Conservation (phyloP, 2,329 filamentous ascomycete genomes). For the Myotisia sp. region DNA sequence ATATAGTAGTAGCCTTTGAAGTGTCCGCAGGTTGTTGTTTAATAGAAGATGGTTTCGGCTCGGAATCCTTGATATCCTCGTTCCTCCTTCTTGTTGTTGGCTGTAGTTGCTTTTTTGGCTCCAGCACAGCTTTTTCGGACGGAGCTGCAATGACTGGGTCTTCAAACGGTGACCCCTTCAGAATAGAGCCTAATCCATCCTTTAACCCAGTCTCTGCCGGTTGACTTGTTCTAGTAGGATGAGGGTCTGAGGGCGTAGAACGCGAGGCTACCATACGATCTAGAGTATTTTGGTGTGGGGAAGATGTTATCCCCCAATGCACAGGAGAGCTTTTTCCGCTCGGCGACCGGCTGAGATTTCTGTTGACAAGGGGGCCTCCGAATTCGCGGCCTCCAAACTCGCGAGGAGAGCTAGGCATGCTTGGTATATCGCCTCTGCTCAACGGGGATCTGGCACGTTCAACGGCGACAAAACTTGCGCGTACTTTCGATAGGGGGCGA, state of each 20-base stretch:
- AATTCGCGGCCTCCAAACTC: slow-evolving; percentile 22
- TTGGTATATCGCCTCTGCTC: slow-evolving; percentile 5
- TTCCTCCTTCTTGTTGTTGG: slow-evolving; percentile 1
- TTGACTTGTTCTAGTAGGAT: slow-evolving; percentile 2
- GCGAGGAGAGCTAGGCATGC: slow-evolving; percentile 17
- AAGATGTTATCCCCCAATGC: slow-evolving; percentile 1
- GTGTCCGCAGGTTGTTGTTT: not conserved
- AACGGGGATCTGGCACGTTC: too few relatives aligned
- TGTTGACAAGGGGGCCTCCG: slow-evolving; percentile 18
- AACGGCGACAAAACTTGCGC: slow-evolving; percentile 60
- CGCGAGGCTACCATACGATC: not conserved
- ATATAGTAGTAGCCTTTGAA: not conserved
- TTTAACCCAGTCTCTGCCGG: slow-evolving; percentile 4
- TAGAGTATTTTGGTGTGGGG: slow-evolving; percentile 3
- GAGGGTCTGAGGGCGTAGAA: not conserved
- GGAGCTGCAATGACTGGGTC: slow-evolving; percentile 8
- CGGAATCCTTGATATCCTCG: not conserved
- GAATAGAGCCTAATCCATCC: slow-evolving; percentile 15
- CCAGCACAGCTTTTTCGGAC: slow-evolving; percentile 6
- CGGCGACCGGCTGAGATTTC: slow-evolving; percentile 8
- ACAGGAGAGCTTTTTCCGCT: slow-evolving; percentile 3
- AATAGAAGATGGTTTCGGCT: not conserved
- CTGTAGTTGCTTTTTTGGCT: slow-evolving; percentile 1
- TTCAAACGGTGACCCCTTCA: slow-evolving; percentile 21
- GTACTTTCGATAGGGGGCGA: slow-evolving; percentile 58